phyloP scores from a whole-genome alignment of 805 yeast genomes.

The Hanseniaspora mollemarum region DNA sequence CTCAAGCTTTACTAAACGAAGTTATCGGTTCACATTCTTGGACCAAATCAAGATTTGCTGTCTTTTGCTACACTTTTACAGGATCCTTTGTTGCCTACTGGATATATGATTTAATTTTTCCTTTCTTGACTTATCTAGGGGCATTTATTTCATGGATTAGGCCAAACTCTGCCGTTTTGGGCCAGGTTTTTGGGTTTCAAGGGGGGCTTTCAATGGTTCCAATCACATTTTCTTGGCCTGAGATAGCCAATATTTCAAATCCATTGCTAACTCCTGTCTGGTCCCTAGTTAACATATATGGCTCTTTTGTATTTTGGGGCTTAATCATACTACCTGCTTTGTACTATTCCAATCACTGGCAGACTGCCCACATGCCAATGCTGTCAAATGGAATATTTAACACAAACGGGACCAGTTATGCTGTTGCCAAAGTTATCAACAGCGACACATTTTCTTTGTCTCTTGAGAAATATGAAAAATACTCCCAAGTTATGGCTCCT shows the following conservation, averaged over 20 bases:
- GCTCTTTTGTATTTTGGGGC: constrained; percentile 43
- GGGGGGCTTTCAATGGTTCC: constrained; percentile 58
- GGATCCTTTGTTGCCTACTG: constrained; percentile 43
- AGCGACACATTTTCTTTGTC: constrained; percentile 28
- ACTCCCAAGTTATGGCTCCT: constrained; percentile 55
- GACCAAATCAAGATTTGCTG: constrained; percentile 43
- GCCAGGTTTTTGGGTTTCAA: constrained; percentile 51
- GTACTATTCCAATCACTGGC: constrained; percentile 47
- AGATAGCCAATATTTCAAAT: constrained; percentile 45
- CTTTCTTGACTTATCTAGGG: constrained; percentile 47
- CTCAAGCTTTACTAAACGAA: constrained; percentile 9
- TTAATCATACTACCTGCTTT: constrained; percentile 37
- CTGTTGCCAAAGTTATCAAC: constrained; percentile 40
- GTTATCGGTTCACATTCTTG: constrained; percentile 36
- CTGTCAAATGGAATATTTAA: constrained; percentile 39
- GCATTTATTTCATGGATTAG: constrained; percentile 55
- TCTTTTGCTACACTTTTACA: constrained; percentile 36
- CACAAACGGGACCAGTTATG: constrained; percentile 30
- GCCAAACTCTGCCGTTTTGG: constrained; percentile 46
- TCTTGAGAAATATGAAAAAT: constrained; percentile 38
- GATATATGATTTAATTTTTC: constrained; percentile 51
- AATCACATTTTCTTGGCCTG: constrained; percentile 59
- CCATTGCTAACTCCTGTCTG: constrained; percentile 55
- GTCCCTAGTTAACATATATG: constrained; percentile 37
- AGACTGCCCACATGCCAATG: constrained; percentile 49